Evolutionary conservation across 306 rosid species (phyloP).

Genomic region (Bauhinia variegata): DNA sequence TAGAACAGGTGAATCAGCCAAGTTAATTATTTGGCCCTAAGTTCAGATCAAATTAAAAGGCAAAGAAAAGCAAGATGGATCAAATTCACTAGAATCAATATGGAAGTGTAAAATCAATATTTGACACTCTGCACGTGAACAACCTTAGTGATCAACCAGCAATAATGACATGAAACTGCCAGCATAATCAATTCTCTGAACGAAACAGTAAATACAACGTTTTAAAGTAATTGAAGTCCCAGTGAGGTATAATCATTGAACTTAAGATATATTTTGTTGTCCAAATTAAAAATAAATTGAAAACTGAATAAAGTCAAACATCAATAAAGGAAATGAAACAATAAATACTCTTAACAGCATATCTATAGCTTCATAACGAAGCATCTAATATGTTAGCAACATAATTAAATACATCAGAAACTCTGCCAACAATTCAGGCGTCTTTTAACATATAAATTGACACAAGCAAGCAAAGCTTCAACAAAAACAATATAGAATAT

Average conservation of each 20-base stretch:
- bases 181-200: neutral
- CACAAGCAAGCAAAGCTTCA: neutral
- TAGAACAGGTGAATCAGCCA: neutral
- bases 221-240: neutral
- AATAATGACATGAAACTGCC: neutral
- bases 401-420: neutral
- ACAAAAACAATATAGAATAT: neutral
- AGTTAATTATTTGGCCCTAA: neutral
- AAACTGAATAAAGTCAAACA: neutral
- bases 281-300: neutral
- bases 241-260: neutral
- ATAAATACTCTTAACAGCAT: constrained; percentile 1
- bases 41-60: neutral
- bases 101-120: neutral
- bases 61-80: neutral
- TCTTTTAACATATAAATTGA: neutral
- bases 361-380: neutral
- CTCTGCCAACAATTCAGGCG: neutral
- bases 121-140: neutral
- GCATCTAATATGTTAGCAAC: neutral
- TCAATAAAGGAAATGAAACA: neutral
- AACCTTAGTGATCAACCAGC: neutral
- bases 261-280: neutral
- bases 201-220: neutral
- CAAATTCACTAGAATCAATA: neutral